Conservation (phyloP, 768 basidiomycete species). For the Harrya chromipes region DNA sequence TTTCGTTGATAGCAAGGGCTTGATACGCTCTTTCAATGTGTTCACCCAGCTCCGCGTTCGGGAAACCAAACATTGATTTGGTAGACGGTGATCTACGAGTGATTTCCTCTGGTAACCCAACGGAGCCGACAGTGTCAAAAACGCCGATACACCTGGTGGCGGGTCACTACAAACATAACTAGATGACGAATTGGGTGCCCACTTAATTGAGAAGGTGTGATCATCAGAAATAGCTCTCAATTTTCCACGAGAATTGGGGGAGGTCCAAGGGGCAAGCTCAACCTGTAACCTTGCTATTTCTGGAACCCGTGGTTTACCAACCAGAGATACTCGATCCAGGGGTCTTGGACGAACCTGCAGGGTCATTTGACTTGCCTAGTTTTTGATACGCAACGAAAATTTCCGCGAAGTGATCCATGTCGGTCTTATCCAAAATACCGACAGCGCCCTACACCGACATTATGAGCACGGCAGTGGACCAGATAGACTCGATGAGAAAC, state of each 20-base stretch:
- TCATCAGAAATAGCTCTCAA: constrained; percentile 45
- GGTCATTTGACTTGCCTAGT: constrained; percentile 51
- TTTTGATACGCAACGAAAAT: constrained; percentile 64
- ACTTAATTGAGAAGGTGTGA: constrained; percentile 63
- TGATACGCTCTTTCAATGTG: constrained; percentile 68
- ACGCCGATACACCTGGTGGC: constrained; percentile 60
- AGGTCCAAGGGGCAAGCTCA: constrained; percentile 53
- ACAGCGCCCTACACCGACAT: constrained; percentile 52
- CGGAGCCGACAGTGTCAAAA: constrained; percentile 74
- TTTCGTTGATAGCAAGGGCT: constrained; percentile 67
- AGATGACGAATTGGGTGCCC: constrained; percentile 10
- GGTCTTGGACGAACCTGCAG: constrained; percentile 35
- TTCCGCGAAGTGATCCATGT: constrained; percentile 69
- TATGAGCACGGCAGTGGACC: background rate
- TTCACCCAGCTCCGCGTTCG: constrained; percentile 53
- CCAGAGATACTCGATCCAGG: background rate
- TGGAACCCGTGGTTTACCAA: constrained; percentile 12
- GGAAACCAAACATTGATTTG: constrained; percentile 61
- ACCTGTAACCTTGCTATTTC: constrained; percentile 39
- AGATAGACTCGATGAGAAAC: background rate
- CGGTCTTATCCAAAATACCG: constrained; percentile 63
- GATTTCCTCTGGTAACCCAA: constrained; percentile 68
- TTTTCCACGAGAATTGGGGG: constrained; percentile 51
- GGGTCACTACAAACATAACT: constrained; percentile 2
- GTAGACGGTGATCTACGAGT: constrained; percentile 42